phyloP scores from a whole-genome alignment of 768 basidiomycete species.

The Kwoniella newhampshirensis region DNA sequence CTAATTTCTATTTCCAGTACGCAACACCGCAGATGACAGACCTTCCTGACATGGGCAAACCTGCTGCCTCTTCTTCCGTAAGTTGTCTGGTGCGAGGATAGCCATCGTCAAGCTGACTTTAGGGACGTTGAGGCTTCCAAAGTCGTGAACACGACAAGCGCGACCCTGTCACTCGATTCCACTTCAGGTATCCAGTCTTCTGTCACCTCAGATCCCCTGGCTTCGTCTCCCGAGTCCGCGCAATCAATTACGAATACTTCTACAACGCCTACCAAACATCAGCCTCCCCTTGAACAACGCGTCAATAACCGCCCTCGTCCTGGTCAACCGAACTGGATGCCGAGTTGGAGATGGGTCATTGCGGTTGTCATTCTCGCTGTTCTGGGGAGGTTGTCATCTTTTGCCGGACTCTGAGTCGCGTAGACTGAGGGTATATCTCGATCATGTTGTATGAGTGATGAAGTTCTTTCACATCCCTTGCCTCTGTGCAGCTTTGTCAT shows the following conservation, averaged over 20 bases:
- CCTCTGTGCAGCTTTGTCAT: not conserved
- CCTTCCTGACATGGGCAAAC: conserved; percentile 83
- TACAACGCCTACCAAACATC: not conserved
- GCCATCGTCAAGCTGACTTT: conserved; percentile 7
- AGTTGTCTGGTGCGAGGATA: conserved; percentile 6
- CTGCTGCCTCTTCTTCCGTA: conserved; percentile 39
- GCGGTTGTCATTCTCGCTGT: conserved; percentile 45
- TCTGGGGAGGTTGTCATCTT: conserved; percentile 43
- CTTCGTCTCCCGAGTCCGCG: not conserved
- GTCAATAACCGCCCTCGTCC: conserved; percentile 1
- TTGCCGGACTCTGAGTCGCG: conserved; percentile 18
- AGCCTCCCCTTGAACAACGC: conserved; percentile 1
- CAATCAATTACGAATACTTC: not conserved
- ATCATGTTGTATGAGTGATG: conserved; percentile 1
- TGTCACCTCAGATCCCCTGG: not conserved
- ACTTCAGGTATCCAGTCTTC: not conserved
- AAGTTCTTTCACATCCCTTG: not conserved
- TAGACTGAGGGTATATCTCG: not conserved
- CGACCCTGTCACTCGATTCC: not conserved
- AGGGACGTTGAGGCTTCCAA: conserved; percentile 17
- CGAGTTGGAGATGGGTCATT: conserved; percentile 44
- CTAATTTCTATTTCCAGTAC: conserved; percentile 59
- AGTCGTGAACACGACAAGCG: conserved; percentile 18
- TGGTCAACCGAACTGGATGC: conserved; percentile 30
- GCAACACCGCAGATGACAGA: conserved; percentile 66